Percentiles rank a stretch among this genome's conserved stretches.
Conservation (phyloP, 768 basidiomycete species). For the Boletus rubroflammeus region DNA sequence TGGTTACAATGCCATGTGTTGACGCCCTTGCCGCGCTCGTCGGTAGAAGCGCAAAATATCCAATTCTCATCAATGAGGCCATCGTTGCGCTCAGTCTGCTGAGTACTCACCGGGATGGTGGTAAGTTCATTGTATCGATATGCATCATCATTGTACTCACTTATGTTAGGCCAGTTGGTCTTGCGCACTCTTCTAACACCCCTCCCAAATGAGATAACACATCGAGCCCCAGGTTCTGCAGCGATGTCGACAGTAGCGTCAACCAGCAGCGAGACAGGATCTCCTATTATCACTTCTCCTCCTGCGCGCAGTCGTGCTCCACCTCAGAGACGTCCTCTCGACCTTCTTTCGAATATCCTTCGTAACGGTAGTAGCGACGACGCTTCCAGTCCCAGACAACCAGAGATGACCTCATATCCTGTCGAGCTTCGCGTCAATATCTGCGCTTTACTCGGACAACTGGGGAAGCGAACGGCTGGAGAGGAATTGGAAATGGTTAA, state of each 20-base stretch:
- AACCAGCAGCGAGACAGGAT: slow-evolving; percentile 42
- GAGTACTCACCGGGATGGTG: slow-evolving; percentile 59
- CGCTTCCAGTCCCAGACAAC: slow-evolving; percentile 41
- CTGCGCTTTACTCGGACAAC: slow-evolving; percentile 66
- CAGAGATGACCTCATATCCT: slow-evolving; percentile 47
- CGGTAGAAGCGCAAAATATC: slow-evolving; percentile 73
- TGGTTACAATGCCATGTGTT: slow-evolving; percentile 53
- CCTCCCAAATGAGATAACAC: slow-evolving; percentile 39
- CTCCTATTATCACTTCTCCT: slow-evolving; percentile 46
- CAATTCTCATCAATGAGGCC: slow-evolving; percentile 85
- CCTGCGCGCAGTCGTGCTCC: slow-evolving; percentile 37
- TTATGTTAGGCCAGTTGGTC: slow-evolving; percentile 53
- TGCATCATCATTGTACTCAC: slow-evolving; percentile 1
- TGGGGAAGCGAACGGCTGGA: slow-evolving; percentile 50
- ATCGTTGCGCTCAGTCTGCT: slow-evolving; percentile 79
- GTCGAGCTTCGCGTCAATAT: slow-evolving; percentile 74
- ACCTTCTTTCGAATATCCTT: slow-evolving; percentile 64
- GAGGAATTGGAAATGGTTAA: slow-evolving; percentile 49
- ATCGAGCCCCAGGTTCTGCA: slow-evolving; percentile 30
- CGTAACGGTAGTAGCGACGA: slow-evolving; percentile 37
- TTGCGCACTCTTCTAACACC: slow-evolving; percentile 55
- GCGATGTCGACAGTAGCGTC: slow-evolving; percentile 39
- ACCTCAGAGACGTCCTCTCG: slow-evolving; percentile 55
- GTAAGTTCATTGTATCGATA: slow-evolving; percentile 38
- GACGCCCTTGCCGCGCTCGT: slow-evolving; percentile 68